These are phyloP conservation scores for Osmanthus fragrans DNA, from an alignment of 257 asterid species.

Conservation along the genomic window DNA sequence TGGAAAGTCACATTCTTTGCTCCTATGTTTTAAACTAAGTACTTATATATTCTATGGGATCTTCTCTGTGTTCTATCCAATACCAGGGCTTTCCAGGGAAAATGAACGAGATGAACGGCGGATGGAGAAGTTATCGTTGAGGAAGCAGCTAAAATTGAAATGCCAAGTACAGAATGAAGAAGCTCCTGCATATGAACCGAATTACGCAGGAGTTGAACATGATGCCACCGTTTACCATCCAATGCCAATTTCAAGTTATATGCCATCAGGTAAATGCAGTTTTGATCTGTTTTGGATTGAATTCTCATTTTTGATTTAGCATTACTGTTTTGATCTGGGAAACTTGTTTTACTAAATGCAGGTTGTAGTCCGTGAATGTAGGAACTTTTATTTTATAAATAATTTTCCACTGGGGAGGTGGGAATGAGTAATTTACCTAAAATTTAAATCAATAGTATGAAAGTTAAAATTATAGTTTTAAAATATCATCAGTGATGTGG, in stretches of 20 bases:
- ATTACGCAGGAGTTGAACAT: conserved; percentile 43
- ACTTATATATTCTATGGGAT: conserved; percentile 15
- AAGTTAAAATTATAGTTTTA: neutral
- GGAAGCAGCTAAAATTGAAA: conserved; percentile 88
- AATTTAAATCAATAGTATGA: neutral
- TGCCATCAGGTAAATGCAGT: conserved; percentile 62
- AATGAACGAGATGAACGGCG: conserved; percentile 68
- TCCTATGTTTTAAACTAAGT: neutral
- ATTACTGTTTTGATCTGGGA: conserved; percentile 8
- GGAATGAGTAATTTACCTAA: neutral
- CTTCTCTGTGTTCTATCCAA: conserved; percentile 3
- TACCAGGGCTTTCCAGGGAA: conserved; percentile 66
- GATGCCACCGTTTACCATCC: conserved; percentile 57
- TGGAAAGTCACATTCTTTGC: conserved; percentile 22
- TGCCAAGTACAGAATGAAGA: conserved; percentile 60
- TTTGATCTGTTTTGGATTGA: conserved; percentile 13
- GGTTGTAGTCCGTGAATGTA: neutral
- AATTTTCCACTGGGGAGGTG: neutral
- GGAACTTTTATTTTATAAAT: neutral
- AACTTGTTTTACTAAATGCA: neutral
- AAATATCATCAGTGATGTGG: neutral
- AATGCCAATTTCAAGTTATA: conserved; percentile 58
- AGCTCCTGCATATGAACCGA: conserved; percentile 40
- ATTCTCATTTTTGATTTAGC: conserved; percentile 1
- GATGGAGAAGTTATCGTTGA: conserved; percentile 74